Evolutionary conservation across 2,329 filamentous ascomycete species (phyloP).

Genomic region (Phyllosticta citribraziliensis): DNA sequence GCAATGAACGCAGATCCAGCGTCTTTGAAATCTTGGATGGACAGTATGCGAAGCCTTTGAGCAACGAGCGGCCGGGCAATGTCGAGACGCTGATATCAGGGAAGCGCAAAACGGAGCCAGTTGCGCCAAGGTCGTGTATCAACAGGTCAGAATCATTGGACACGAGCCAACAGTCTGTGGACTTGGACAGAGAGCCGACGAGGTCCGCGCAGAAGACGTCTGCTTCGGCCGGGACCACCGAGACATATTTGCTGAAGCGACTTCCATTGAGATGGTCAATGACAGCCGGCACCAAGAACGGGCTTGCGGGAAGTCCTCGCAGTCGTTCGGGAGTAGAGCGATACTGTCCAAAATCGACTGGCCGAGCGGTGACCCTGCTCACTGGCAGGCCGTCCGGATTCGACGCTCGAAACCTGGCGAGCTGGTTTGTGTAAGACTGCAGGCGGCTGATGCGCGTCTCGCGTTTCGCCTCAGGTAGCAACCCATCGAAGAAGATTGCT

Average conservation of each 20-base stretch:
- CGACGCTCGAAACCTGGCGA: constrained; percentile 39
- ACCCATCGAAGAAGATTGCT: constrained; percentile 78
- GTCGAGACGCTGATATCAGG: constrained; percentile 52
- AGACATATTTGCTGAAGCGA: constrained; percentile 32
- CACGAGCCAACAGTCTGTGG: constrained; percentile 40
- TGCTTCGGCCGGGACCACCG: constrained; percentile 73
- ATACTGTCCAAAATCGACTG: constrained; percentile 8
- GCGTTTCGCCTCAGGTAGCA: constrained; percentile 59
- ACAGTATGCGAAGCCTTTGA: constrained; percentile 24
- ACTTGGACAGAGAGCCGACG: constrained; percentile 47
- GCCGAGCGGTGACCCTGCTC: constrained; percentile 11
- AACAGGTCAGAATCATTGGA: constrained; percentile 85
- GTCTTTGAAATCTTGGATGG: constrained; percentile 35
- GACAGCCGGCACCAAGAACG: constrained; percentile 69
- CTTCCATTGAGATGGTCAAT: constrained; percentile 56
- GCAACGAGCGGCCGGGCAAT: constrained; percentile 20
- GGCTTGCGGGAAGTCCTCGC: constrained; percentile 39
- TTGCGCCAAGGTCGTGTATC: constrained; percentile 55
- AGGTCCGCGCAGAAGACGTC: constrained; percentile 68
- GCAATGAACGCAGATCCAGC: constrained; percentile 33
- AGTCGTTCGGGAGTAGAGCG: constrained; percentile 16
- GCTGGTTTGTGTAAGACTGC: constrained; percentile 45
- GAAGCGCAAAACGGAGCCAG: constrained; percentile 59
- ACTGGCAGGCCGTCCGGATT: neutral
- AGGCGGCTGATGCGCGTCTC: constrained; percentile 52